Base-by-base conservation (phyloP, 2,329 filamentous ascomycete species). In the Xylaria sp. region DNA sequence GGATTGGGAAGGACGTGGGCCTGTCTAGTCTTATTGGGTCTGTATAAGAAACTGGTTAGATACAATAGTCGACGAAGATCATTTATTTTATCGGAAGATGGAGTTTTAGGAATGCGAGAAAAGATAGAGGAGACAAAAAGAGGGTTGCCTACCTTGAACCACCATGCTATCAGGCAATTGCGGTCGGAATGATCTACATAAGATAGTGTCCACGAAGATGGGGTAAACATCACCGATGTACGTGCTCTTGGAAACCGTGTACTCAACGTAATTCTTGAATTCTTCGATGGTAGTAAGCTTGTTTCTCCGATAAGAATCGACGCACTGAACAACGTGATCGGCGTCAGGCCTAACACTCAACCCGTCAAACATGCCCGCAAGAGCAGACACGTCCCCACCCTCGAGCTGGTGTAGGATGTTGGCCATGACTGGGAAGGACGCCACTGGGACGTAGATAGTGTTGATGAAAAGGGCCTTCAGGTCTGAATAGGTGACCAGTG, bases 1-100 rank as follows among this genome's bases (percentile, higher is more conserved):
- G 72, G 36, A 82, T 74, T 13, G 80, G 80, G 63, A 80, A 81
- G 7, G 78, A 72, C 12, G 77, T 80, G 12, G 65, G 53, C 59
- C 43, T 72, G 20, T 75, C 34, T 28, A 70, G 20, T 63, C 69
- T 61, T 39, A 68, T 74, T 53, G 71, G 59, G 45, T 68, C 76
- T 78, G 62, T 52, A 66, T 62, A 34, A 63, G 30, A 65, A 57
- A 58, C 23, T 50, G 8, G 64, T 74, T 69, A 73, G 67, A n/a
- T n/a, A n/a, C n/a, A n/a, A n/a, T n/a, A n/a, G n/a, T n/a, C n/a
- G n/a, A n/a, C n/a, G n/a, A n/a, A n/a, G n/a, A n/a, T n/a, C n/a
- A n/a, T n/a, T 57, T 32, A 57, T 13, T n/a, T 39, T 46, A 34
- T 36, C 20, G 0, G 2, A 50, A 50, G 23, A 46, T 32, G n/a